phyloP scores from a whole-genome alignment of 2,329 filamentous ascomycete genomes.

The Talaromyces marneffei region DNA sequence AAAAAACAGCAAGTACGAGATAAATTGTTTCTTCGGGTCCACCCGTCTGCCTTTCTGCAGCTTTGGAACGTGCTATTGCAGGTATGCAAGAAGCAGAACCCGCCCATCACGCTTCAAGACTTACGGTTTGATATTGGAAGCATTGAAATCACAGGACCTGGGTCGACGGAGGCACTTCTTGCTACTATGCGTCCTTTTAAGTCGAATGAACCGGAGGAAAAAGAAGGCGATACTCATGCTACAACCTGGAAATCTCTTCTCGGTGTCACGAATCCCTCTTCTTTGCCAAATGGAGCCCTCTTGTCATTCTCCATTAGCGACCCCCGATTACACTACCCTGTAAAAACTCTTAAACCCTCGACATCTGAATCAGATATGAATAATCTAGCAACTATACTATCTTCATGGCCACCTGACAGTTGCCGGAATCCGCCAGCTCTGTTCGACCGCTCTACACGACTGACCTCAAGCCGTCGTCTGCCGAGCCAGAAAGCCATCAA shows the following conservation, averaged over 20 bases:
- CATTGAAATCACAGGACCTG: conserved; percentile 65
- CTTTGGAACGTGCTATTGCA: conserved; percentile 58
- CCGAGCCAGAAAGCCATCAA: conserved; percentile 76
- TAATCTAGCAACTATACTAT: conserved; percentile 55
- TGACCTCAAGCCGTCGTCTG: conserved; percentile 59
- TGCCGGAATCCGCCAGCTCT: conserved; percentile 47
- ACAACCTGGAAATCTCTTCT: conserved; percentile 38
- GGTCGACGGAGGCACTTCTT: conserved; percentile 70
- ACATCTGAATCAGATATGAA: conserved; percentile 30
- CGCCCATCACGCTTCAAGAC: conserved; percentile 58
- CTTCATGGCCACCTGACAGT: conserved; percentile 62
- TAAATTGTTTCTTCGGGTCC: conserved; percentile 65
- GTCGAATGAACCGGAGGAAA: conserved; percentile 17
- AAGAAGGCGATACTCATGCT: conserved; percentile 28
- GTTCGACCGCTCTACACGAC: conserved; percentile 63
- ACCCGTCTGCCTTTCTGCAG: conserved; percentile 69
- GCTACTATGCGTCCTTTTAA: conserved; percentile 55
- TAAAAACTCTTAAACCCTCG: conserved; percentile 48
- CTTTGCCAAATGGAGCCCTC: conserved; percentile 63
- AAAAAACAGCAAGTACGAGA: conserved; percentile 36
- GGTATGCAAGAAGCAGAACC: conserved; percentile 56
- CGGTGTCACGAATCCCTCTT: conserved; percentile 60
- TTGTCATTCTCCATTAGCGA: conserved; percentile 71
- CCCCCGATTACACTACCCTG: conserved; percentile 73
- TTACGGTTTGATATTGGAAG: conserved; percentile 67